Conservation (phyloP, 352 stramenopile species). For the Phytopythium ostracodes region DNA sequence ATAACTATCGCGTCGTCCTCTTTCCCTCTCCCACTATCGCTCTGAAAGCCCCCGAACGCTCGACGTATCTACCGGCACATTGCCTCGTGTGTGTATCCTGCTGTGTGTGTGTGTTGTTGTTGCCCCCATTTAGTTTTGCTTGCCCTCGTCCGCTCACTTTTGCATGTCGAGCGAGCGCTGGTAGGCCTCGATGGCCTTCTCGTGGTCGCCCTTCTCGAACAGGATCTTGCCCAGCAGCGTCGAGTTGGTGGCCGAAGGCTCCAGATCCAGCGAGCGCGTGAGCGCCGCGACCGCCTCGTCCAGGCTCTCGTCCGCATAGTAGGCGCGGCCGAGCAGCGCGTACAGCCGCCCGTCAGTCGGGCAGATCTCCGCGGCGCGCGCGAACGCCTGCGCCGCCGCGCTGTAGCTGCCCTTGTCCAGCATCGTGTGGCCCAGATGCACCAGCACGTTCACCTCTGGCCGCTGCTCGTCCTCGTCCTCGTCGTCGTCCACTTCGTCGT, state of each 20-base stretch:
- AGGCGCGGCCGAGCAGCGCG: slow-evolving; percentile 74
- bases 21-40: no score
- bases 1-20: no score
- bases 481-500: slow-evolving; percentile 45
- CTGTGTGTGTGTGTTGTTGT: background rate
- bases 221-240: slow-evolving; percentile 84
- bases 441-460: slow-evolving; percentile 80
- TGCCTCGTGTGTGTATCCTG: no score
- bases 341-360: slow-evolving; percentile 69
- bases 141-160: slow-evolving; percentile 13
- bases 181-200: slow-evolving; percentile 83
- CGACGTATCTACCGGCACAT: no score
- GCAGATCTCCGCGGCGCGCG: slow-evolving; percentile 79
- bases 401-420: slow-evolving; percentile 77
- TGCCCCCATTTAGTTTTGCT: background rate
- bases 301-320: slow-evolving; percentile 82
- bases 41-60: background rate
- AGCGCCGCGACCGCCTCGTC: slow-evolving; percentile 70
- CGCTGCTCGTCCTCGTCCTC: slow-evolving; percentile 59
- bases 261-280: slow-evolving; percentile 56
- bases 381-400: slow-evolving; percentile 76
- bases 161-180: slow-evolving; percentile 80
- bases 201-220: slow-evolving; percentile 85
- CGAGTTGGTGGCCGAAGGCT: slow-evolving; percentile 79
- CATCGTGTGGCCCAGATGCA: slow-evolving; percentile 78